Conservation (phyloP, 2,329 filamentous ascomycete species). For the Ramularia collo-cygni region DNA sequence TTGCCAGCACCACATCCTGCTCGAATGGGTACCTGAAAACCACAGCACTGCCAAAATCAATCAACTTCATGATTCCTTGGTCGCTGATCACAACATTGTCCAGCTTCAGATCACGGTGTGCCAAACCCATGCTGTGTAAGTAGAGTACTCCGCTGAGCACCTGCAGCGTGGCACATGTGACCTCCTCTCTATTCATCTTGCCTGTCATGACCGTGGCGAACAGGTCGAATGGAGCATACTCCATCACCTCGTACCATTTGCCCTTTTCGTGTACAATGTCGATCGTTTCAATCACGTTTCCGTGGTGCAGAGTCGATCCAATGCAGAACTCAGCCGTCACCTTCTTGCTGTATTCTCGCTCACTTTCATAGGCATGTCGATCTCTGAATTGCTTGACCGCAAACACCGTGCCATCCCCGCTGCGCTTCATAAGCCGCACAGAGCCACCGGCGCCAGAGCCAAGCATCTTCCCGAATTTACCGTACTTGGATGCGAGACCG, state of each 20-base stretch:
- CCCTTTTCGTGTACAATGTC: slow-evolving; percentile 93
- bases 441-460: slow-evolving; percentile 93
- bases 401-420: slow-evolving; percentile 86
- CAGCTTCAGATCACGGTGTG: slow-evolving; percentile 89
- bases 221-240: slow-evolving; percentile 90
- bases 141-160: slow-evolving; percentile 93
- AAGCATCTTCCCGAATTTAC: slow-evolving; percentile 88
- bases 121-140: slow-evolving; percentile 87
- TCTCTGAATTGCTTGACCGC: slow-evolving; percentile 96
- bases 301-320: slow-evolving; percentile 91
- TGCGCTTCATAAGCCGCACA: slow-evolving; percentile 87
- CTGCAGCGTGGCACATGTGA: slow-evolving; percentile 86
- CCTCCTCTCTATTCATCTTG: slow-evolving; percentile 87
- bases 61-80: slow-evolving; percentile 97
- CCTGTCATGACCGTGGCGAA: slow-evolving; percentile 99
- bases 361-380: slow-evolving; percentile 84
- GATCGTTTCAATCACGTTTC: slow-evolving; percentile 96
- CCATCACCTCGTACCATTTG: slow-evolving; percentile 98
- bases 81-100: slow-evolving; percentile 98
- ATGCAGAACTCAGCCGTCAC: slow-evolving; percentile 98
- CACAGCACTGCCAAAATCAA: slow-evolving; percentile 95
- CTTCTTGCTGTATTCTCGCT: slow-evolving; percentile 96
- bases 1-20: slow-evolving; percentile 72
- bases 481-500: slow-evolving; percentile 82
- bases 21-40: slow-evolving; percentile 98